Evolutionary conservation across 208 protist species (phyloP).

Genomic region (Trypanosoma platydactyli): DNA sequence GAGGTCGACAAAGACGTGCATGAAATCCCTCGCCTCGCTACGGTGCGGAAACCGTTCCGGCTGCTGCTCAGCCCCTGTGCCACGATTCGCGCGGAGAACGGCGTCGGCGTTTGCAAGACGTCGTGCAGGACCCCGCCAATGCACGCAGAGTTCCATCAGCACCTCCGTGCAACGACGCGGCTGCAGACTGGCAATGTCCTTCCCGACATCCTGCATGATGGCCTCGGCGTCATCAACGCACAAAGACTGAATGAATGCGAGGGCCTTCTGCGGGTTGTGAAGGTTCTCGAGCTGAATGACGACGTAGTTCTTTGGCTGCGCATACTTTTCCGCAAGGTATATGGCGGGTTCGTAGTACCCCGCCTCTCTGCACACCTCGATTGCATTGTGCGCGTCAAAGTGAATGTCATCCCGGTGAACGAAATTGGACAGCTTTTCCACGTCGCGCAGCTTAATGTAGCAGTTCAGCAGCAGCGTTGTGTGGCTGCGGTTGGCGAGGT

Average conservation of each 20-base stretch:
- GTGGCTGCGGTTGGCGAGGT: constrained; percentile 90
- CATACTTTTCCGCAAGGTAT: constrained; percentile 80
- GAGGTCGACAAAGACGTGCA: constrained; percentile 92
- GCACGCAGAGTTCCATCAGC: constrained; percentile 66
- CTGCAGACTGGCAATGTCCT: constrained; percentile 46
- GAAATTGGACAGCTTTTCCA: constrained; percentile 87
- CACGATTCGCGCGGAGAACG: not conserved
- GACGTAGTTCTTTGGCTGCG: constrained; percentile 82
- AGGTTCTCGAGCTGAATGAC: constrained; percentile 89
- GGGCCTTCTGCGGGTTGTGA: constrained; percentile 54
- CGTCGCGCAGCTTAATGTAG: constrained; percentile 96
- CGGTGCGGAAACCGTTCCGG: constrained; percentile 37
- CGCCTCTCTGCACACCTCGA: constrained; percentile 91
- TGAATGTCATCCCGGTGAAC: constrained; percentile 86
- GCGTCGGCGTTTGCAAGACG: constrained; percentile 22
- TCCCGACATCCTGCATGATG: constrained; percentile 88
- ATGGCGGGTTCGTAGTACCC: constrained; percentile 90
- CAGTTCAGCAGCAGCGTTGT: constrained; percentile 97
- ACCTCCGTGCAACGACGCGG: constrained; percentile 61
- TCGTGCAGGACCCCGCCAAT: constrained; percentile 56
- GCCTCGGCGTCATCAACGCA: constrained; percentile 82
- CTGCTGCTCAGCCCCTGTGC: constrained; percentile 1
- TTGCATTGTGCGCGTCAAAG: constrained; percentile 95
- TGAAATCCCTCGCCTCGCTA: constrained; percentile 62
- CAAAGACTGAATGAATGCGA: constrained; percentile 72